Evolutionary conservation across 225 moss, liverwort and hornwort genomes (phyloP).

Genomic region (Bryum argenteum): DNA sequence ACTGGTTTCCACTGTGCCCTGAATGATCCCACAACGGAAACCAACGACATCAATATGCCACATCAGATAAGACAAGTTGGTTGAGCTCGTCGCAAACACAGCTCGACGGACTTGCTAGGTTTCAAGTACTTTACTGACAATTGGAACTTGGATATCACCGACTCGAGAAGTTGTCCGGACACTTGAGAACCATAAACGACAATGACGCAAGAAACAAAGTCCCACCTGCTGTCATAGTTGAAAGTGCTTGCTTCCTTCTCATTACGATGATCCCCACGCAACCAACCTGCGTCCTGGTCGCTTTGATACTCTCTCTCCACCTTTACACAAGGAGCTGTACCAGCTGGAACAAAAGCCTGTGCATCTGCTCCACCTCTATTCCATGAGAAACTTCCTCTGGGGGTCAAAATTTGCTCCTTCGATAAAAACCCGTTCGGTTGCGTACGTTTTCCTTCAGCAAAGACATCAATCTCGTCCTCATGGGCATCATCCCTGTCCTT

Average conservation of each 20-base stretch:
- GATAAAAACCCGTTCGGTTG: slow-evolving; percentile 8
- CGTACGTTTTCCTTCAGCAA: slow-evolving; percentile 8
- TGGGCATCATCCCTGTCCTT: slow-evolving; percentile 44
- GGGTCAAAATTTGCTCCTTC: slow-evolving; percentile 11
- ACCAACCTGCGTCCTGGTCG: slow-evolving; percentile 27
- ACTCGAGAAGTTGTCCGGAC: slow-evolving; percentile 10
- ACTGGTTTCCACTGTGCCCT: slow-evolving; percentile 42
- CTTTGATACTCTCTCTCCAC: slow-evolving; percentile 20
- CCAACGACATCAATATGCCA: slow-evolving; percentile 24
- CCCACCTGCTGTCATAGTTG: slow-evolving; percentile 43
- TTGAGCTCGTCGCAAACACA: slow-evolving; percentile 10
- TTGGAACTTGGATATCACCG: slow-evolving; percentile 6
- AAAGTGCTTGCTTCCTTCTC: slow-evolving; percentile 34
- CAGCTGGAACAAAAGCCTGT: slow-evolving; percentile 24
- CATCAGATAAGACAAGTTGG: not conserved
- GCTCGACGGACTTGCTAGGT: not conserved
- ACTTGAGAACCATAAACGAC: slow-evolving; percentile 2
- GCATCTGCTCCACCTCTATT: slow-evolving; percentile 20
- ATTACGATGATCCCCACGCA: slow-evolving; percentile 23
- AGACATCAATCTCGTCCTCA: slow-evolving; percentile 24
- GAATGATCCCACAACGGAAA: slow-evolving; percentile 21
- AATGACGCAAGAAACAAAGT: slow-evolving; percentile 14
- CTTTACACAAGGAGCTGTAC: slow-evolving; percentile 25
- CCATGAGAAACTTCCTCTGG: slow-evolving; percentile 19
- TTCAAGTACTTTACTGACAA: not conserved